Conservation (phyloP, 768 basidiomycete species). For the Trametes meyenii region DNA sequence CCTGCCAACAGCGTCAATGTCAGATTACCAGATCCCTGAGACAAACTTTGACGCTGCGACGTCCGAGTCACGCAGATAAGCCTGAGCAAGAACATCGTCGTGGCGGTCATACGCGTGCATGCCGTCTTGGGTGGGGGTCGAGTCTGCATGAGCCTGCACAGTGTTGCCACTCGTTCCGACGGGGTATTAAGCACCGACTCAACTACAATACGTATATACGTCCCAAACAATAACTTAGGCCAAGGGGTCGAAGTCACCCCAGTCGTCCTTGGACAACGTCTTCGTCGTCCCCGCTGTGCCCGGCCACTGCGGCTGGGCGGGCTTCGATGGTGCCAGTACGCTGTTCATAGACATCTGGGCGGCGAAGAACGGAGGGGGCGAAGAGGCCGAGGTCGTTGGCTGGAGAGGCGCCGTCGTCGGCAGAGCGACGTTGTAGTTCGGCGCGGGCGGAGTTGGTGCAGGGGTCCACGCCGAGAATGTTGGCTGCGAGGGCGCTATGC, state of each 20-base stretch:
- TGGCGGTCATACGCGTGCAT: too few species aligned
- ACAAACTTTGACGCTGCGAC: too few species aligned
- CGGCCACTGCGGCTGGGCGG: constrained; percentile 52
- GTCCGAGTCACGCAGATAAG: too few species aligned
- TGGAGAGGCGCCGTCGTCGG: constrained; percentile 25
- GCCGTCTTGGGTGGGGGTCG: too few species aligned
- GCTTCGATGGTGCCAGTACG: constrained; percentile 68
- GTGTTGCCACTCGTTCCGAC: too few species aligned
- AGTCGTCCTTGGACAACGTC: constrained; percentile 63
- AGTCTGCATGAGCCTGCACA: too few species aligned
- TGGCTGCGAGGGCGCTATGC: constrained; percentile 1
- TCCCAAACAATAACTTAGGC: constrained; percentile 38
- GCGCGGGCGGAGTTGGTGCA: constrained; percentile 36
- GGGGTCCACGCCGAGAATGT: constrained; percentile 22
- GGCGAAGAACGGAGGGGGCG: constrained; percentile 31
- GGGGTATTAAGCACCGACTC: too few species aligned
- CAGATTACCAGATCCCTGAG: too few species aligned
- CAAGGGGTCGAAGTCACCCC: constrained; percentile 84
- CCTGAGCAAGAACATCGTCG: too few species aligned
- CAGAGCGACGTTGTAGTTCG: constrained; percentile 63
- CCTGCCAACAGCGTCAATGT: too few species aligned
- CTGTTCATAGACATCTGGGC: constrained; percentile 43
- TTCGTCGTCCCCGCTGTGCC: constrained; percentile 41
- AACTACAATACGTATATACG: constrained; percentile 2
- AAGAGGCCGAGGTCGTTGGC: constrained; percentile 26